Base-by-base conservation (phyloP, 495 filamentous ascomycete genomes). In the Hypoxylon crocopeplum region DNA sequence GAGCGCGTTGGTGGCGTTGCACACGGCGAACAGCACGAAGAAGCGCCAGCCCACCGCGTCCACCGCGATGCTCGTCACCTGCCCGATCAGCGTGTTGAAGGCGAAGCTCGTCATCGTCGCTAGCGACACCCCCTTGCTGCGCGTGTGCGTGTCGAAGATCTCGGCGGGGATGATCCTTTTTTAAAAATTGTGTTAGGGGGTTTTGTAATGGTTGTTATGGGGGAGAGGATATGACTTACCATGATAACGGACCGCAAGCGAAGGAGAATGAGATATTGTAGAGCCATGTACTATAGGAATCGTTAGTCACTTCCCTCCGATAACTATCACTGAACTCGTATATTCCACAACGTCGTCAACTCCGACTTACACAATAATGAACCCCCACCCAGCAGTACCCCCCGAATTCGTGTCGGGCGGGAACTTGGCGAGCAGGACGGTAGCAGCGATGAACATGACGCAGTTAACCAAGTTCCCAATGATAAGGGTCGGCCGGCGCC, bases 51-150 rank as follows among this genome's bases (percentile, higher is more conserved):
- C 66, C 8, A 83, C 68, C 11, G 69, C 63, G 1, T 72, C 72
- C 71, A 88, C 82, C 0, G 85, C 85, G 45, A 82, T 79, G 25
- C 78, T 78, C 2, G 84, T 88, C n/a, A 88, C 77, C 63, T 89
- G 86, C 0, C 86, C 85, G 48, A 89, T 89, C 79, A 89, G 83
- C 7, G 86, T 89, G 73, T 89, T 89, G 75, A 89, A 88, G 4
- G 85, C 86, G 64, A 85, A 88, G 27, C 77, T 80, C 21, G 71
- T 76, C 84, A 88, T 86, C 2, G 83, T 85, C 1, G 85, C 85
- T 56, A 89, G 80, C 1, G 83, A 85, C 1, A 89, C 85, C 61
- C 85, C 86, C 68, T 87, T 87, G 16, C 82, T 73, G 15, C 86
- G 80, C 1, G 86, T 89, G 33, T 82, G 78, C 2, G 85, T 88